phyloP scores from a whole-genome alignment of 306 rosid genomes.

The Dalbergia cultrata region DNA sequence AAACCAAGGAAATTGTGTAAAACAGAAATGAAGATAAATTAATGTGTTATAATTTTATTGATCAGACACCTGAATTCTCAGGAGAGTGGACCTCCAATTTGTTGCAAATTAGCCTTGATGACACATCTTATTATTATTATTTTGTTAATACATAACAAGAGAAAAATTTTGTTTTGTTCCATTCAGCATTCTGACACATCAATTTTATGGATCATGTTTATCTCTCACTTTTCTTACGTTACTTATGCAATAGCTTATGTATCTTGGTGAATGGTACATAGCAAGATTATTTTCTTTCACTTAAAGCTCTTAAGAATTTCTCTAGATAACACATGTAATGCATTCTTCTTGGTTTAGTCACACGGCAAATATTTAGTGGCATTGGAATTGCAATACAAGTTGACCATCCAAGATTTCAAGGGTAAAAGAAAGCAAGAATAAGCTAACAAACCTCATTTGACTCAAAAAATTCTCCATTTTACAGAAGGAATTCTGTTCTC shows the following conservation, averaged over 20 bases:
- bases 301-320: no score
- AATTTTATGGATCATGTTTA: no score
- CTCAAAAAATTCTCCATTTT: conserved; percentile 55
- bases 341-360: background rate
- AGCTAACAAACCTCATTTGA: conserved; percentile 64
- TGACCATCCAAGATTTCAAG: background rate
- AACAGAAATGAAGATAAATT: background rate
- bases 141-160: no score
- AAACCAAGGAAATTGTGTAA: conserved; percentile 5
- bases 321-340: background rate
- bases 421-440: background rate
- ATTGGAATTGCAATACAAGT: conserved; percentile 1
- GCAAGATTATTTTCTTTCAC: no score
- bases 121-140: background rate
- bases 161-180: no score
- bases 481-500: conserved; percentile 12
- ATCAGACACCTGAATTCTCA: background rate
- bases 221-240: no score
- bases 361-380: background rate
- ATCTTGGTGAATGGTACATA: no score
- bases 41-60: background rate
- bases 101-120: background rate
- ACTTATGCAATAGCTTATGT: no score
- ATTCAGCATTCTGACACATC: no score
- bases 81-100: background rate